phyloP scores from a whole-genome alignment of 2,329 filamentous ascomycete genomes.

The Microdochium trichocladiopsis region DNA sequence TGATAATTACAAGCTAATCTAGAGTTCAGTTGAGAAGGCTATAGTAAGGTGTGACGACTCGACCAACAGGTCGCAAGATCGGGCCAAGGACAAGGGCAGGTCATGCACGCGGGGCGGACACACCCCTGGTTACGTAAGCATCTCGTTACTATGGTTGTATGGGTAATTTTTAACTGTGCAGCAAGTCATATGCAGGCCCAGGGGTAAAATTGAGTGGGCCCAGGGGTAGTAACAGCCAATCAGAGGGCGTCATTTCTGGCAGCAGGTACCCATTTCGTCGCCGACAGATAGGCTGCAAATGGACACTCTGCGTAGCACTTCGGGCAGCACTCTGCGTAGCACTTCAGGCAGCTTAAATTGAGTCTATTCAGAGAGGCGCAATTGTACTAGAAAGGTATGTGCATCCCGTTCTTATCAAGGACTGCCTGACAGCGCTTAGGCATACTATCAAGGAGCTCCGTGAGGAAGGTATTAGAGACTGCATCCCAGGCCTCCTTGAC shows the following conservation, averaged over 20 bases:
- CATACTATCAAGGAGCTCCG: conserved; percentile 3
- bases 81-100: too few species aligned
- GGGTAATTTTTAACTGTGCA: not conserved
- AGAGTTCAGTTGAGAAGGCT: too few species aligned
- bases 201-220: not conserved
- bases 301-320: not conserved
- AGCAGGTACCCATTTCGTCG: too few species aligned
- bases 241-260: not conserved
- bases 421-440: conserved; percentile 3
- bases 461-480: not conserved
- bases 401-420: conserved; percentile 1
- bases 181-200: not conserved
- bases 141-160: not conserved
- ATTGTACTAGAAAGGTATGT: not conserved
- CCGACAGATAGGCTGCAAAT: too few species aligned
- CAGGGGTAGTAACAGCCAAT: not conserved
- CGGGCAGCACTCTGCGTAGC: not conserved
- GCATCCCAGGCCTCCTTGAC: not conserved
- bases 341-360: not conserved
- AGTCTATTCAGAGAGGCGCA: not conserved
- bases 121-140: too few species aligned
- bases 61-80: too few species aligned
- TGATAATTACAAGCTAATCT: too few species aligned
- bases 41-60: too few species aligned
- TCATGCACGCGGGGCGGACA: too few species aligned